Conservation (phyloP, 495 filamentous ascomycete genomes). For the Tetracladium marchalianum region DNA sequence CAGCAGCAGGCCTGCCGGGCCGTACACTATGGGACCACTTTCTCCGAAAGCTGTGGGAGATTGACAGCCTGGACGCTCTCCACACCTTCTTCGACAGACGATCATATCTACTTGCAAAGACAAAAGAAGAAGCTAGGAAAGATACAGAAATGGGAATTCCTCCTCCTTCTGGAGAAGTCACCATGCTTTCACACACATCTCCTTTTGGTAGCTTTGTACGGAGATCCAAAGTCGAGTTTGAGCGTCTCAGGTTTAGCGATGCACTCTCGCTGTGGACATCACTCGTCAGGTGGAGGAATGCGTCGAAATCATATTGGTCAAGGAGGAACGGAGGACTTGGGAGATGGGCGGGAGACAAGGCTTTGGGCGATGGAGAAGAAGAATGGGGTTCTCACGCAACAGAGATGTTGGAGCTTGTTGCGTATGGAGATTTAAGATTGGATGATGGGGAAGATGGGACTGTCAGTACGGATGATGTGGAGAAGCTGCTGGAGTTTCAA, state of each 20-base stretch:
- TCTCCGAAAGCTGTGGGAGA: constrained; percentile 71
- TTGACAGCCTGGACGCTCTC: constrained; percentile 70
- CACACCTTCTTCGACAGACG: constrained; percentile 59
- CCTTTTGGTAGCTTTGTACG: constrained; percentile 81
- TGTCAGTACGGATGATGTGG: constrained; percentile 74
- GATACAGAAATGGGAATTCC: constrained; percentile 41
- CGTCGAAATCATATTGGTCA: constrained; percentile 61
- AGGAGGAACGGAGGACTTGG: constrained; percentile 51
- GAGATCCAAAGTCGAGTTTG: constrained; percentile 68
- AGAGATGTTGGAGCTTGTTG: constrained; percentile 27
- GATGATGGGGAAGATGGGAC: constrained; percentile 33
- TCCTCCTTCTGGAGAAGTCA: constrained; percentile 33
- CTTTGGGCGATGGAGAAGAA: constrained; percentile 38
- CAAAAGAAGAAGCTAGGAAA: constrained; percentile 42
- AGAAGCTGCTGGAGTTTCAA: constrained; percentile 78
- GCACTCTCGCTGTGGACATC: constrained; percentile 65
- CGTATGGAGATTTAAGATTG: constrained; percentile 14
- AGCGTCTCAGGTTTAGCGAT: constrained; percentile 68
- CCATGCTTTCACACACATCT: constrained; percentile 53
- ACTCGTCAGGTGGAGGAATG: constrained; percentile 69
- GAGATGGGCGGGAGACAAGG: constrained; percentile 58
- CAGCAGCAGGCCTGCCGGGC: constrained; percentile 62
- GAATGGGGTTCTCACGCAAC: constrained; percentile 30
- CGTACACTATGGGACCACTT: constrained; percentile 78
- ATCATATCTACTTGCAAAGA: constrained; percentile 47